These are phyloP conservation scores for Fallopia convolvulus DNA, from an alignment of 148 eudicot species.

Conservation along the genomic window DNA sequence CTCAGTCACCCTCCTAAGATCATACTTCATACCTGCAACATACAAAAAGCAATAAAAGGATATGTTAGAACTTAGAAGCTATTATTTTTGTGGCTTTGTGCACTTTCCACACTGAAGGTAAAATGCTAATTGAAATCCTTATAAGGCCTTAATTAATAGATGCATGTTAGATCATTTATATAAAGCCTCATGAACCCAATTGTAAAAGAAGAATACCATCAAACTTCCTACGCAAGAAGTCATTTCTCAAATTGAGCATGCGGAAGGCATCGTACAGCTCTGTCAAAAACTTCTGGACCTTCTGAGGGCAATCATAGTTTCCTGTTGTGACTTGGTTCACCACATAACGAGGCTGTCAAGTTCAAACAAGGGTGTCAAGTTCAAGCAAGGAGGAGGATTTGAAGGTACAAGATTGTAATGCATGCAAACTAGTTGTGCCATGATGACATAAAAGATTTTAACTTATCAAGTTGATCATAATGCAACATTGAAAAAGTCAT, in stretches of 20 bases:
- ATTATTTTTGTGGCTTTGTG: neutral
- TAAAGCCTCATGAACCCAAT: neutral
- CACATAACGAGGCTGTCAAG: slow-evolving; percentile 89
- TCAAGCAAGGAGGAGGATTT: neutral
- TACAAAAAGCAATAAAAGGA: neutral
- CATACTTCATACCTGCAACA: slow-evolving; percentile 17
- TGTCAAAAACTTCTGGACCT: slow-evolving; percentile 76
- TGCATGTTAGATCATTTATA: neutral
- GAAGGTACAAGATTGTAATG: neutral
- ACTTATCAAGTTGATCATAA: neutral
- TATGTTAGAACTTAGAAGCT: neutral
- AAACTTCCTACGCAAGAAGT: slow-evolving; percentile 89
- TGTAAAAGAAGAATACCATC: slow-evolving; percentile 43
- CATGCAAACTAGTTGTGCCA: neutral
- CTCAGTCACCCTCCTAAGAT: slow-evolving; percentile 14
- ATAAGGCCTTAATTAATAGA: neutral
- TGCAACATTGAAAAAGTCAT: neutral
- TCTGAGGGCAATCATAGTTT: slow-evolving; percentile 86
- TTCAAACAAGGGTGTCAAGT: slow-evolving; percentile 15
- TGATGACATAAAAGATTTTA: neutral
- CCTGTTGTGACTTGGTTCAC: slow-evolving; percentile 95
- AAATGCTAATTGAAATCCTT: neutral
- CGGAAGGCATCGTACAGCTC: slow-evolving; percentile 94
- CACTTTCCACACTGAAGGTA: neutral
- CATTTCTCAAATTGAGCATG: slow-evolving; percentile 95